phyloP scores from a whole-genome alignment of 441 rosid species.

The Biscutella laevigata region DNA sequence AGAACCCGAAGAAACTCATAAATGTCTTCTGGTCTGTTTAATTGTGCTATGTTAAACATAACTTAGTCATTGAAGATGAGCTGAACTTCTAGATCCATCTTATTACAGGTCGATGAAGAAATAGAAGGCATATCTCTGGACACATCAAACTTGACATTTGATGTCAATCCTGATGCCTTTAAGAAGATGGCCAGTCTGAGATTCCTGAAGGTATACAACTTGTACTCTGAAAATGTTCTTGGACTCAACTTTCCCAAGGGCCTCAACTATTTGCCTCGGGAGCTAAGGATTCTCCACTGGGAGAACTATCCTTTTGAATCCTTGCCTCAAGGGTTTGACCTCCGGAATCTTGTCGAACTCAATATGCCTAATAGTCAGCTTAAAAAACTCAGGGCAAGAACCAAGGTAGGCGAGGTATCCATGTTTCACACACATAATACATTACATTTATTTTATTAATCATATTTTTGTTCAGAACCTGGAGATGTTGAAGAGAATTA shows the following conservation, averaged over 20 bases:
- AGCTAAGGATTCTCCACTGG: constrained; percentile 27
- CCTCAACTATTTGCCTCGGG: background rate
- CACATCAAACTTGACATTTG: background rate
- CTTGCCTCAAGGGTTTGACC: constrained; percentile 14
- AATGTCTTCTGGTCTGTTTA: background rate
- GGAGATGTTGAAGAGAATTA: constrained; percentile 3
- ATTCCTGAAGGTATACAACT: background rate
- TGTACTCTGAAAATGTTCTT: background rate
- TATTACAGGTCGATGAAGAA: constrained; percentile 13
- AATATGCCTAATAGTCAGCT: constrained; percentile 19
- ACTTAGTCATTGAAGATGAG: background rate
- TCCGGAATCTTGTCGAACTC: constrained; percentile 11
- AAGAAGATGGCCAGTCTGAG: constrained; percentile 5
- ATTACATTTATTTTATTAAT: background rate
- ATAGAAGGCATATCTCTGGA: constrained; percentile 12
- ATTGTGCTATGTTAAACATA: background rate
- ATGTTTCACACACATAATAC: background rate
- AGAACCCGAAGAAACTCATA: background rate
- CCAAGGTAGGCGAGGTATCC: constrained; percentile 4
- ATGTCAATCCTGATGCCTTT: constrained; percentile 10
- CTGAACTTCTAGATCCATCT: background rate
- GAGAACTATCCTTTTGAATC: constrained; percentile 15
- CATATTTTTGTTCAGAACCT: background rate
- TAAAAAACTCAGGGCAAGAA: constrained; percentile 11
- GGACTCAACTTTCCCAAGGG: constrained; percentile 11